These are phyloP conservation scores for Tritrichomonas musculus DNA, from an alignment of 208 protist species.

Conservation along the genomic window DNA sequence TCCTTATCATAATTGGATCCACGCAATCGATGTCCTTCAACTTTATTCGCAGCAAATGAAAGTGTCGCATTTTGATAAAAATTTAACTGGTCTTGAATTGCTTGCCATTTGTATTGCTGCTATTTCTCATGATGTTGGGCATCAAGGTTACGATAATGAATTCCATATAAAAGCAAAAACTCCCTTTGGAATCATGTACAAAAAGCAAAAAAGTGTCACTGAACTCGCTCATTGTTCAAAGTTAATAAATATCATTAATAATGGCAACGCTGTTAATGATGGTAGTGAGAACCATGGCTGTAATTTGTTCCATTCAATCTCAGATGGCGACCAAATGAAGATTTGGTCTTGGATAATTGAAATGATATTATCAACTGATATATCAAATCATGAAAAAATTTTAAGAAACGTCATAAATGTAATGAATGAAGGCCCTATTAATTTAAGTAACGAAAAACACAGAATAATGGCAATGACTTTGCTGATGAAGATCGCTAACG, in stretches of 20 bases:
- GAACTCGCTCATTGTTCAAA: constrained; percentile 56
- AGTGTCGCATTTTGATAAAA: constrained; percentile 55
- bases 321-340: constrained; percentile 37
- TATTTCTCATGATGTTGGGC: constrained; percentile 87
- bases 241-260: constrained; percentile 39
- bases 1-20: constrained; percentile 64
- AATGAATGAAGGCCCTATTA: neutral
- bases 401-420: neutral
- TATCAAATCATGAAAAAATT: constrained; percentile 51
- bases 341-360: constrained; percentile 47
- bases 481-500: neutral
- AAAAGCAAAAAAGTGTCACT: constrained; percentile 54
- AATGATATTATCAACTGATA: constrained; percentile 57
- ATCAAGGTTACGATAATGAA: constrained; percentile 86
- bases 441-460: neutral
- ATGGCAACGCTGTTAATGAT: too few relatives aligned
- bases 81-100: constrained; percentile 60
- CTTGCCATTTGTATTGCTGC: constrained; percentile 72
- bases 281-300: too few relatives aligned
- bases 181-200: constrained; percentile 67
- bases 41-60: constrained; percentile 49
- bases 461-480: constrained; percentile 19
- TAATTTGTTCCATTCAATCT: constrained; percentile 46
- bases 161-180: constrained; percentile 76
- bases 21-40: constrained; percentile 62